Evolutionary conservation across 108 stramenopile genomes (phyloP), one percentile per base, ranked within the genome.

Genomic region (Chaetoceros muelleri): DNA sequence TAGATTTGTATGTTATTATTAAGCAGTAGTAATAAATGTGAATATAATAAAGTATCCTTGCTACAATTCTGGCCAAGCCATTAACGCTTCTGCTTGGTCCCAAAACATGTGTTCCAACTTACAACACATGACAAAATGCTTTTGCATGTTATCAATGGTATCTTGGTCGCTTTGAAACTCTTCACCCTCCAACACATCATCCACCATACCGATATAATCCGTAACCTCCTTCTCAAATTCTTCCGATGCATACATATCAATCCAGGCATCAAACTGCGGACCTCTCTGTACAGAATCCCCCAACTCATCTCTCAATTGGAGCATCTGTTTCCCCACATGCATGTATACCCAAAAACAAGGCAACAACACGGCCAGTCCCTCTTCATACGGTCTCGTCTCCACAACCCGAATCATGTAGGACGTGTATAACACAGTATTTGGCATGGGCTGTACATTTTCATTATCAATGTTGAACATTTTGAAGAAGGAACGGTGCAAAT

Each of bases 91-190:
- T 0, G 85, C 84, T 57, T 85, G 83, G 63, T 83, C 81, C 91
- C 91, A 93, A 64, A 93, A 93, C 85, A 93, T 84, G 65, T 89
- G 76, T 63, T 93, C 91, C 64, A 93, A 58, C 54, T 82, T 83
- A 58, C 91, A 93, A 46, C 76, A 60, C 79, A 79, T 84, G 28
- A 73, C 48, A 55, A 93, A 89, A 59, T 87, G 80, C 20, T 79
- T 60, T 52, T 84, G 49, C 87, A 93, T 93, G 51, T 75, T 74
- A 29, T 69, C 58, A 23, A 74, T 48, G 13, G 66, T 70, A 22
- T 75, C 71, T 24, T 55, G 48, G 44, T 75, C 71, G 13, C 13
- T 40, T 13, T 10, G 8, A 40, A 10, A 40, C 5, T 10, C 13
- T 0, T 66, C 72, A 0, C 30, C 50, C 21, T 67, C 58, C 3